Base-by-base conservation (phyloP, 768 basidiomycete species). In the Rhizopogon vulgaris region DNA sequence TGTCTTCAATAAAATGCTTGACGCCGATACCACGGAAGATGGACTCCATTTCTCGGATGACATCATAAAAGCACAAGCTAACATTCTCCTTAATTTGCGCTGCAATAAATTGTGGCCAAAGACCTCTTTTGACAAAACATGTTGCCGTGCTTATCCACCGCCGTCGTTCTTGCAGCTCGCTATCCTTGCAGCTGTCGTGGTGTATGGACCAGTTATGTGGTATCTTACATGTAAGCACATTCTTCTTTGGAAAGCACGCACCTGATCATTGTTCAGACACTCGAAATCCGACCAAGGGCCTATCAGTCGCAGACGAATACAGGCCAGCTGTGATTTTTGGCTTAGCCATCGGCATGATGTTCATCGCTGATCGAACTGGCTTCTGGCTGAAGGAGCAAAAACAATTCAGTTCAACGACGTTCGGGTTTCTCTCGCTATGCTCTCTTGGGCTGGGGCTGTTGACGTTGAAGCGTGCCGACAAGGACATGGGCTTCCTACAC, bases 321-420 rank as follows among this genome's bases (percentile, higher is more conserved):
- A 60, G 56, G 42, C 73, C 88, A 3, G 67, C 80, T 9, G 57
- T 85, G 14, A 73, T 85, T 9, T 83, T 91, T 56, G 85, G 90
- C 52, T 65, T 73, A n/a, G 76, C 82, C 10, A 71, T 89, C 28
- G 71, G 74, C n/a, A 65, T 91, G 43, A 82, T 87, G 27, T 94
- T 81, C 67, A 49, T 86, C 51, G 87, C 91, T 3, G 93, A 96
- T 63, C 78, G 93, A n/a, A 91, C 90, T 4, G 79, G 79, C 38
- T 73, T 93, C 54, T 96, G 90, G 85, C 70, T 87, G 49, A 94
- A 94, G 64, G 90, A 93, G 63, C 87, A 94, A 61, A 96, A 95
- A 62, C 79, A 85, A 49, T 94, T 84, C 61, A 75, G 83, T 64
- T 66, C 83, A 1, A 81, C 79, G 78, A 76, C 77, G 11, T 94